Percentiles rank a stretch among this genome's conserved stretches.
Evolutionary conservation across 768 basidiomycete genomes (phyloP).

Genomic region (Neoboletus subvelutipes): DNA sequence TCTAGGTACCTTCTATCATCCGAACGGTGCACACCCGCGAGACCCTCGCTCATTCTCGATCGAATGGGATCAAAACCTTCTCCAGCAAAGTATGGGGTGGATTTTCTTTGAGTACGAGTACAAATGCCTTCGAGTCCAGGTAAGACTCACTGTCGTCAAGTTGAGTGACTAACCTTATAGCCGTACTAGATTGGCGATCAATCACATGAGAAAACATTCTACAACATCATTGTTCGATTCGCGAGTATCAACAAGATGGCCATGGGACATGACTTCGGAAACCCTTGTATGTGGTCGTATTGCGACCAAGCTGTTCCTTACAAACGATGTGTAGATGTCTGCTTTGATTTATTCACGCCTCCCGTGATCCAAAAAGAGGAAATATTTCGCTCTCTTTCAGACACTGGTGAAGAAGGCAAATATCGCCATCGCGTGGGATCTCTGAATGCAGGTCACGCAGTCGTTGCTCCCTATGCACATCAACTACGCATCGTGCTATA

Average conservation of each 20-base stretch:
- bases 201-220: slow-evolving; percentile 48
- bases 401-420: slow-evolving; percentile 33
- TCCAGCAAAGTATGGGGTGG: slow-evolving; percentile 46
- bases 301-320: slow-evolving; percentile 11
- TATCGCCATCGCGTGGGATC: slow-evolving; percentile 58
- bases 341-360: slow-evolving; percentile 66
- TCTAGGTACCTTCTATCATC: slow-evolving; percentile 31
- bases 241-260: slow-evolving; percentile 59
- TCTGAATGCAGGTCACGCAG: slow-evolving; percentile 56
- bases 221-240: slow-evolving; percentile 54
- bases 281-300: slow-evolving; percentile 52
- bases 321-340: slow-evolving; percentile 46
- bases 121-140: slow-evolving; percentile 62
- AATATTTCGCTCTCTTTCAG: slow-evolving; percentile 53
- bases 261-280: slow-evolving; percentile 56
- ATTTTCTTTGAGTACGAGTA: slow-evolving; percentile 67
- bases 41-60: slow-evolving; percentile 58
- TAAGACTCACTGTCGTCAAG: slow-evolving; percentile 28
- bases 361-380: slow-evolving; percentile 61
- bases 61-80: slow-evolving; percentile 64
- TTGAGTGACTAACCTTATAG: neutral
- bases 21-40: slow-evolving; percentile 24
- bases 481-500: slow-evolving; percentile 65
- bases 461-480: slow-evolving; percentile 67
- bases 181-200: slow-evolving; percentile 56